These are phyloP conservation scores for Agrocybe praecox DNA, from an alignment of 768 basidiomycete genomes.

Conservation along the genomic window DNA sequence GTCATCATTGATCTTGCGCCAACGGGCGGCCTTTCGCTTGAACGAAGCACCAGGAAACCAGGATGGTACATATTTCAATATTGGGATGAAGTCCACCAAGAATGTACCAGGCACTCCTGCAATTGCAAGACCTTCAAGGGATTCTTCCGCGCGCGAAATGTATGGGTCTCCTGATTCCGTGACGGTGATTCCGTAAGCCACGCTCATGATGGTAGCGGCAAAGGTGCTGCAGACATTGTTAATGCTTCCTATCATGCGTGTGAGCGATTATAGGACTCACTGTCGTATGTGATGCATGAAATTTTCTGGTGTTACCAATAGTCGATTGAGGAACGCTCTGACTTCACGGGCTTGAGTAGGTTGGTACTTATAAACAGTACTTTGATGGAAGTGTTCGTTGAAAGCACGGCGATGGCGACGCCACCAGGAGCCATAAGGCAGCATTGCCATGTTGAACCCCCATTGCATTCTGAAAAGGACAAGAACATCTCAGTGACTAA, in stretches of 20 bases:
- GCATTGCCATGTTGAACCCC: slow-evolving; percentile 48
- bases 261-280: slow-evolving; percentile 10
- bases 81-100: slow-evolving; percentile 22
- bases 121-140: slow-evolving; percentile 23
- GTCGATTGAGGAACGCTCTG: slow-evolving; percentile 40
- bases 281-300: slow-evolving; percentile 18
- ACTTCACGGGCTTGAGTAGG: slow-evolving; percentile 46
- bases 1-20: slow-evolving; percentile 12
- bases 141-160: slow-evolving; percentile 30
- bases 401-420: slow-evolving; percentile 51
- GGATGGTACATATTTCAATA: slow-evolving; percentile 34
- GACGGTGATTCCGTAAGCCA: slow-evolving; percentile 34
- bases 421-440: slow-evolving; percentile 43
- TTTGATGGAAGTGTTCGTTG: slow-evolving; percentile 49
- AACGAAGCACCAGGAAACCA: slow-evolving; percentile 46
- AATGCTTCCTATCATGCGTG: not conserved
- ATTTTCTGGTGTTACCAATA: slow-evolving; percentile 12
- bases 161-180: slow-evolving; percentile 34
- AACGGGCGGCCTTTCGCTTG: slow-evolving; percentile 25
- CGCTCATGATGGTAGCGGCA: slow-evolving; percentile 40
- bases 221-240: slow-evolving; percentile 35
- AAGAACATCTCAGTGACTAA: too few relatives aligned
- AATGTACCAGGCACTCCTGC: slow-evolving; percentile 26
- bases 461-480: slow-evolving; percentile 16
- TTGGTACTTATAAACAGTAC: slow-evolving; percentile 40